These are phyloP conservation scores for Cinchona pubescens DNA, from an alignment of 257 asterid genomes.

Conservation along the genomic window DNA sequence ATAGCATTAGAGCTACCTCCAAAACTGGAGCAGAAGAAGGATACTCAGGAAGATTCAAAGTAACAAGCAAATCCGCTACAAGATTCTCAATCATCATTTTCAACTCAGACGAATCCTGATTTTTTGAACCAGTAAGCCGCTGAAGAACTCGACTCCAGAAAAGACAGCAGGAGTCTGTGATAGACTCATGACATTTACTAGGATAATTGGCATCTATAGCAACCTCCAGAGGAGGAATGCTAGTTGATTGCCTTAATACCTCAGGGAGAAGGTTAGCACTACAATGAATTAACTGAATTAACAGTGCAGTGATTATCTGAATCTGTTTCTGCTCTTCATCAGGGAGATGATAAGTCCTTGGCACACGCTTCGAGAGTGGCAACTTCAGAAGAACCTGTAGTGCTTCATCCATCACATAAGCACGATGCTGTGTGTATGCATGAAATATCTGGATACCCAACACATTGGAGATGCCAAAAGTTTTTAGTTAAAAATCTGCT, in stretches of 20 bases:
- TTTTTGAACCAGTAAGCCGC: constrained; percentile 77
- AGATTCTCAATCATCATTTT: constrained; percentile 91
- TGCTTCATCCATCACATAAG: constrained; percentile 91
- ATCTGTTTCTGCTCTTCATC: constrained; percentile 97
- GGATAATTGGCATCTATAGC: constrained; percentile 71
- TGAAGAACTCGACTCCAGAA: constrained; percentile 99
- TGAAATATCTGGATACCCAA: constrained; percentile 61
- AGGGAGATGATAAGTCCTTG: constrained; percentile 89
- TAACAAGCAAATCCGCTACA: constrained; percentile 83
- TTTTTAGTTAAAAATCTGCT: background rate
- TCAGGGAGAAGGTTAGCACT: constrained; percentile 96
- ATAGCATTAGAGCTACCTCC: constrained; percentile 55
- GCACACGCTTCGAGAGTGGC: constrained; percentile 83
- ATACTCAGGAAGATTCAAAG: constrained; percentile 91
- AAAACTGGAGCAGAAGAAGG: constrained; percentile 92
- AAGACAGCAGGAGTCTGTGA: constrained; percentile 91
- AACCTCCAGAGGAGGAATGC: constrained; percentile 60
- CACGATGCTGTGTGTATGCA: constrained; percentile 68
- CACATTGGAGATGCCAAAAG: background rate
- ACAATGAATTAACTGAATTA: constrained; percentile 78
- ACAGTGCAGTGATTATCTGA: constrained; percentile 81
- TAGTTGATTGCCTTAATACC: constrained; percentile 56
- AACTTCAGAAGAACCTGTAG: constrained; percentile 82
- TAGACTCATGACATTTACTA: constrained; percentile 77
- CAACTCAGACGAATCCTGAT: constrained; percentile 84